phyloP scores from a whole-genome alignment of 2,329 filamentous ascomycete species.

The Sarocladiaceae sp. region DNA sequence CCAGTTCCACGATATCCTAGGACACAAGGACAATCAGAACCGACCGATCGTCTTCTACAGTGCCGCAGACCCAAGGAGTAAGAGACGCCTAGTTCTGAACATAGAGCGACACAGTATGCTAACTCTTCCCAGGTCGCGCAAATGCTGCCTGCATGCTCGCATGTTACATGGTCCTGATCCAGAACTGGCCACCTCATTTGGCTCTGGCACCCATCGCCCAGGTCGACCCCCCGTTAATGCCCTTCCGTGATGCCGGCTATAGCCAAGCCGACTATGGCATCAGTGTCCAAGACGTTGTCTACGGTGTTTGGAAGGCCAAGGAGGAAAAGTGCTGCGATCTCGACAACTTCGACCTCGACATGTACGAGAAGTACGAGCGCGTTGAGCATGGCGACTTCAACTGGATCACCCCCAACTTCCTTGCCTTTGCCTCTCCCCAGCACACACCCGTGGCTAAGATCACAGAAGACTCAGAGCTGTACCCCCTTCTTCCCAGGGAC shows the following conservation, averaged over 20 bases:
- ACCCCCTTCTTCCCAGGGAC: constrained; percentile 69
- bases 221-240: constrained; percentile 96
- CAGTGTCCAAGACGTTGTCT: constrained; percentile 95
- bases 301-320: constrained; percentile 98
- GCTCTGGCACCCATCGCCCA: constrained; percentile 94
- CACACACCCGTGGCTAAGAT: constrained; percentile 72
- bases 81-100: no score
- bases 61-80: constrained; percentile 84
- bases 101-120: no score
- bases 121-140: constrained; percentile 60
- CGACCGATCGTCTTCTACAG: constrained; percentile 96
- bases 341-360: constrained; percentile 91
- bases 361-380: constrained; percentile 93
- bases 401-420: constrained; percentile 93
- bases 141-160: constrained; percentile 94
- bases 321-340: constrained; percentile 89
- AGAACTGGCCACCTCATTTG: constrained; percentile 94
- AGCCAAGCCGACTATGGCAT: constrained; percentile 96
- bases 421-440: constrained; percentile 95
- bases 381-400: constrained; percentile 99
- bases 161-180: constrained; percentile 98
- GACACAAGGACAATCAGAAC: constrained; percentile 84
- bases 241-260: constrained; percentile 96
- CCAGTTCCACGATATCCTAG: constrained; percentile 91
- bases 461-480: constrained; percentile 67